phyloP scores from a whole-genome alignment of 225 moss, liverwort and hornwort species.

The Takakia lepidozioides region DNA sequence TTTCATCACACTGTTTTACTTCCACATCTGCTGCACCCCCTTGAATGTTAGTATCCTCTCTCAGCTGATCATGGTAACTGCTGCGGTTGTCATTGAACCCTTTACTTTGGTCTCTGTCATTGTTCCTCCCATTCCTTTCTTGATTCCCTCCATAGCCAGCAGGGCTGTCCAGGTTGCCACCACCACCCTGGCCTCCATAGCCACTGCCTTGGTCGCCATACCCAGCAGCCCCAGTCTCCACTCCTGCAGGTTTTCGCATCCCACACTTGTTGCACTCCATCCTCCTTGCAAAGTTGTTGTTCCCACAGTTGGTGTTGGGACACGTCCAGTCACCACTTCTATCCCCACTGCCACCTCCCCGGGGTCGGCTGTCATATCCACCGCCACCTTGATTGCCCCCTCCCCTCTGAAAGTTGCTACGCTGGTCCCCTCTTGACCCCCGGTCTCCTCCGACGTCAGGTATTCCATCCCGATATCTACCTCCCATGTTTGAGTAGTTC shows the following conservation, averaged over 20 bases:
- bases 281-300: conserved; percentile 50
- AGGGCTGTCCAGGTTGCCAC: conserved; percentile 33
- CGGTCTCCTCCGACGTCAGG: conserved; percentile 32
- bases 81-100: conserved; percentile 24
- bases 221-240: conserved; percentile 24
- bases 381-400: conserved; percentile 27
- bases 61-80: conserved; percentile 42
- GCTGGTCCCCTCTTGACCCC: conserved; percentile 26
- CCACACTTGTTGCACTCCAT: conserved; percentile 58
- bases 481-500: conserved; percentile 27
- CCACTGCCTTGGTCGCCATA: conserved; percentile 26
- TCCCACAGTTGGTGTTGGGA: conserved; percentile 52
- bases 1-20: conserved; percentile 95
- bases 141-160: conserved; percentile 21
- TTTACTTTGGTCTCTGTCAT: conserved; percentile 54
- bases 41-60: conserved; percentile 29
- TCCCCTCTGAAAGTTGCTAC: conserved; percentile 27
- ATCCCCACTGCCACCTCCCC: conserved; percentile 37
- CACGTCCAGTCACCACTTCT: conserved; percentile 53
- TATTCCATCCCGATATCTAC: conserved; percentile 42
- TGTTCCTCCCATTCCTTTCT: conserved; percentile 21
- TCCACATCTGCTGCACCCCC: conserved; percentile 22
- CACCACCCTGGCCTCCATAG: conserved; percentile 38
- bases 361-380: conserved; percentile 25
- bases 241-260: conserved; percentile 35